These are phyloP conservation scores for Lachnellula cervina DNA, from an alignment of 2,329 filamentous ascomycete species.

Conservation along the genomic window DNA sequence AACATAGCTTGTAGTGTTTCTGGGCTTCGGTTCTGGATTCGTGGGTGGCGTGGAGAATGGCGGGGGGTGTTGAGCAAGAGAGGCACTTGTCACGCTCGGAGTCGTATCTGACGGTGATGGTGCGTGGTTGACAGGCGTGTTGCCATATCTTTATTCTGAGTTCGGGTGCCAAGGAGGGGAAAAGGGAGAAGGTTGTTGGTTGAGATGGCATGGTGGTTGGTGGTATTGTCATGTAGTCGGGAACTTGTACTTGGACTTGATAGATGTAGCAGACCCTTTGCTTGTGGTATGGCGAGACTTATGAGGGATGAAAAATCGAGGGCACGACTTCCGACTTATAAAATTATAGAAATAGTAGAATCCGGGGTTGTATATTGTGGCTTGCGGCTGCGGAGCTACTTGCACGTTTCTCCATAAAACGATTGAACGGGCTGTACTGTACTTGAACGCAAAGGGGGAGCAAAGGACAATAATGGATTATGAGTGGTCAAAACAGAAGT, in stretches of 20 bases:
- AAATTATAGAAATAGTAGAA: neutral
- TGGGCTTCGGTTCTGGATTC: slow-evolving; percentile 41
- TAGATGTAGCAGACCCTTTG: no score
- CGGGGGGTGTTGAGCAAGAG: slow-evolving; percentile 36
- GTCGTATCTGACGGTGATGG: slow-evolving; percentile 33
- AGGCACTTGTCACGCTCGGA: slow-evolving; percentile 34
- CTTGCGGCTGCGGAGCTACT: neutral
- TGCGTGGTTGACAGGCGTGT: slow-evolving; percentile 21
- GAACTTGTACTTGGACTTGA: no score
- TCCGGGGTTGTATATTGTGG: neutral
- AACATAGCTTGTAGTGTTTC: slow-evolving; percentile 31
- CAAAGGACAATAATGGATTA: neutral
- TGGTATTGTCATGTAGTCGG: neutral
- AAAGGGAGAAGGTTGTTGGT: slow-evolving; percentile 22
- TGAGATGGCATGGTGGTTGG: slow-evolving; percentile 3
- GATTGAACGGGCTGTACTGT: neutral
- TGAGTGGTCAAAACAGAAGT: no score
- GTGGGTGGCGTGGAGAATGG: slow-evolving; percentile 37
- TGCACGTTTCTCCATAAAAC: neutral
- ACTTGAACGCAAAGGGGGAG: neutral
- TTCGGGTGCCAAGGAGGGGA: slow-evolving; percentile 26
- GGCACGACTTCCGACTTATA: no score
- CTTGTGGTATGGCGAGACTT: no score
- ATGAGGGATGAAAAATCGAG: no score
- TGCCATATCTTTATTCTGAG: slow-evolving; percentile 28